Conservation (phyloP, 768 basidiomycete genomes). For the Lanmaoa rubissima region DNA sequence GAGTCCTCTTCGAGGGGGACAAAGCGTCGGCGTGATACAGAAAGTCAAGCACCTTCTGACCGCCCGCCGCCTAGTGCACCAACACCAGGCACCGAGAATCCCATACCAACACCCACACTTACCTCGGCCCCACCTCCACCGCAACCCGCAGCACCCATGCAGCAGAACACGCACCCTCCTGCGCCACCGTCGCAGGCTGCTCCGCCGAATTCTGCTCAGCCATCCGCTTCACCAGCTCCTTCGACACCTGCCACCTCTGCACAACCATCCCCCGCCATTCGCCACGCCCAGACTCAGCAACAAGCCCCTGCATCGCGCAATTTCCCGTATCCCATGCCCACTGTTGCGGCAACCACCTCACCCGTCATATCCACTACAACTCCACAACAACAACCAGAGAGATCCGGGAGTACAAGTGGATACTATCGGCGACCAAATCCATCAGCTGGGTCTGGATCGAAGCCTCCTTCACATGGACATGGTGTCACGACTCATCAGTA, state of each 20-base stretch:
- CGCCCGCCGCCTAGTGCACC: conserved; percentile 23
- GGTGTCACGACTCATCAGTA: conserved; percentile 39
- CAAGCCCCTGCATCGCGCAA: conserved; percentile 24
- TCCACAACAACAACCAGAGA: conserved; percentile 38
- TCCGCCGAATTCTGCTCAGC: conserved; percentile 25
- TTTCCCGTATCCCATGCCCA: conserved; percentile 73
- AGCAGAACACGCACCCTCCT: conserved; percentile 30
- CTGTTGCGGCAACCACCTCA: conserved; percentile 60
- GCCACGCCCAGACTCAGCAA: conserved; percentile 32
- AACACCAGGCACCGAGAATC: conserved; percentile 20
- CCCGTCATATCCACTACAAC: conserved; percentile 48
- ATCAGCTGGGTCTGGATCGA: conserved; percentile 22
- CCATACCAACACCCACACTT: conserved; percentile 13
- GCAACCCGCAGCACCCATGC: conserved; percentile 17
- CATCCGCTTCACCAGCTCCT: conserved; percentile 35
- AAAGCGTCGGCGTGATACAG: conserved; percentile 56
- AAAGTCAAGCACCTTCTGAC: conserved; percentile 31
- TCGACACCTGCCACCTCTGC: conserved; percentile 33
- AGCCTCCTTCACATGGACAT: conserved; percentile 22
- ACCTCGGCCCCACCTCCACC: conserved; percentile 28
- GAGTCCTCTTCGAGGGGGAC: conserved; percentile 64
- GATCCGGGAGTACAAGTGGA: conserved; percentile 34
- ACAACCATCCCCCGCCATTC: conserved; percentile 36
- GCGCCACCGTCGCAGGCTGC: conserved; percentile 32
- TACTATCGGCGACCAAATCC: conserved; percentile 55